Percentiles rank a stretch among this genome's conserved stretches.
These are phyloP conservation scores for Aspergillus asperescens DNA, from an alignment of 495 filamentous ascomycete genomes.

Conservation along the genomic window DNA sequence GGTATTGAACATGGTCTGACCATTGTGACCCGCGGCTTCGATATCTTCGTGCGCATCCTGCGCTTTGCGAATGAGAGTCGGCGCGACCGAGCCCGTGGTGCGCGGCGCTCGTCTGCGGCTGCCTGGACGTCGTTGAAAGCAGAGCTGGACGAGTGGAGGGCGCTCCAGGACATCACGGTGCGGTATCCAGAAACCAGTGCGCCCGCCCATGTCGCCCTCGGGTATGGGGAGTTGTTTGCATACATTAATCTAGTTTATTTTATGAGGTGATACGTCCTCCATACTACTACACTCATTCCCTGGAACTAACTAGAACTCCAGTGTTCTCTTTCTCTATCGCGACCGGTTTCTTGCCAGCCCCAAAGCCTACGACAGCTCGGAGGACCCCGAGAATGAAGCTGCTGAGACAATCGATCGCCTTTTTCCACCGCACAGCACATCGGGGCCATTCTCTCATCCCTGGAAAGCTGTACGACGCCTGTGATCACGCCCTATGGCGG, in stretches of 20 bases:
- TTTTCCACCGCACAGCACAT: conserved; percentile 39
- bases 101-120: conserved; percentile 12
- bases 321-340: conserved; percentile 39
- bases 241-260: conserved; percentile 44
- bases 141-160: conserved; percentile 41
- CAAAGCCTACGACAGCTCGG: conserved; percentile 24
- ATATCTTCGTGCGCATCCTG: conserved; percentile 42
- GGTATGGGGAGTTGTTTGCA: conserved; percentile 41
- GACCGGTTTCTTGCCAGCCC: conserved; percentile 37
- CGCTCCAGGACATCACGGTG: conserved; percentile 37
- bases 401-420: conserved; percentile 32
- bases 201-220: conserved; percentile 39
- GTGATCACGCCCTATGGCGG: conserved; percentile 43
- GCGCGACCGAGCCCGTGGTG: conserved; percentile 24
- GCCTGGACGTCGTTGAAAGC: conserved; percentile 33
- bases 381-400: conserved; percentile 22
- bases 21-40: conserved; percentile 40
- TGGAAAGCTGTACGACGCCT: conserved; percentile 33
- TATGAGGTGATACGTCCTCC: conserved; percentile 33
- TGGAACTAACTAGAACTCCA: conserved; percentile 7
- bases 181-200: conserved; percentile 35
- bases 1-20: conserved; percentile 38
- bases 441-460: conserved; percentile 29
- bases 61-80: conserved; percentile 43
- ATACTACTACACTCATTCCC: no score